Evolutionary conservation across 306 rosid genomes (phyloP), one percentile per base, ranked within the genome.

Genomic region (Vigna nakashimae): DNA sequence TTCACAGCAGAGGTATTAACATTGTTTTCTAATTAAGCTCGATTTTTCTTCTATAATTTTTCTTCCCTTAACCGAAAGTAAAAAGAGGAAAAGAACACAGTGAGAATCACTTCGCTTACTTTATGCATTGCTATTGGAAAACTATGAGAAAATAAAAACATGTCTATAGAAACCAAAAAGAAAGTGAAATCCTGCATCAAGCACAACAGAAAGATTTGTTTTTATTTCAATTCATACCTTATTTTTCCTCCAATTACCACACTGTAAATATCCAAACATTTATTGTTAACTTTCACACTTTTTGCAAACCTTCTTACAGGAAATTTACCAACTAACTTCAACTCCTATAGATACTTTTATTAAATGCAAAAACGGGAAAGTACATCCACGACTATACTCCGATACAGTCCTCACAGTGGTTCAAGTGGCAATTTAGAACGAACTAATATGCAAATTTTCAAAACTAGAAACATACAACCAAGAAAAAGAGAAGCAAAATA

Each of bases 221-320:
- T 24, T 56, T 14, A 43, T 28, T 64, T 43, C 48, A 53, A 72
- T 18, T 26, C 40, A 52, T 17, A 40, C 34, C 10, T 24, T 51
- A n/a, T 4, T 50, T 38, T 60, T 72, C 53, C 45, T 28, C 58
- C 9, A 24, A 10, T 42, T 78, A 64, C 24, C 20, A 17, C 22
- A 63, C 73, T 18, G 42, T 52, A 78, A 74, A 59, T 40, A 72
- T 13, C 46, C 20, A 60, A 46, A 74, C 40, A 72, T 55, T 26
- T 16, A 38, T 1, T 62, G 18, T 13, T 68, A 45, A 26, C 40
- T 48, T 28, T 36, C 24, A 43, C 22, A 17, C 4, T n/a, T 78
- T 46, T 64, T 12, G 38, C 20, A 51, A 76, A 51, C 52, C 32
- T 64, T 78, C 22, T 60, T 34, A 34, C 38, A 34, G 38, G 38